Conservation (phyloP, 1,284 basidiomycete species). For the Malassezia globosa region DNA sequence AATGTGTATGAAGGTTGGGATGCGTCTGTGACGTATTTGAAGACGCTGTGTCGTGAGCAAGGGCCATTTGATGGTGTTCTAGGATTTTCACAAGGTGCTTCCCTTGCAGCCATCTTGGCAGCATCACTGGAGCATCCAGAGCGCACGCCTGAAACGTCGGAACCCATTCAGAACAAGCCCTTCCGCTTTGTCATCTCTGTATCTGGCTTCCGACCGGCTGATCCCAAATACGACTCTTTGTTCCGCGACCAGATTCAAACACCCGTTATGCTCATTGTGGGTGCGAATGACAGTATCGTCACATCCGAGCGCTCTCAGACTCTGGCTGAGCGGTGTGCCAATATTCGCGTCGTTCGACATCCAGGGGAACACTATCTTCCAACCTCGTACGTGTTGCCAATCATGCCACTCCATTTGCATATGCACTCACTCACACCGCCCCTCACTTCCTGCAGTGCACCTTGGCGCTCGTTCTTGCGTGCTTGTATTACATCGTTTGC, state of each 20-base stretch:
- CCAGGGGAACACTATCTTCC: conserved; percentile 43
- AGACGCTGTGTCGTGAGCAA: conserved; percentile 23
- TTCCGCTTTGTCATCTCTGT: conserved; percentile 39
- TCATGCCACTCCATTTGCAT: too few relatives aligned
- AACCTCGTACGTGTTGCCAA: conserved; percentile 25
- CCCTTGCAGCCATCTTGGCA: conserved; percentile 31
- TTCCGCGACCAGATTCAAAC: conserved; percentile 31
- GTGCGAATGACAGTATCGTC: conserved; percentile 16
- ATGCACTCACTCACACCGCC: too few relatives aligned
- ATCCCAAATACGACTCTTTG: conserved; percentile 24
- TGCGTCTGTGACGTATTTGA: conserved; percentile 30
- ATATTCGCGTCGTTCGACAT: conserved; percentile 38
- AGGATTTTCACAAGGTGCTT: conserved; percentile 41
- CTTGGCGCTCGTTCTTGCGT: conserved; percentile 42
- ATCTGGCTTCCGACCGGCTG: conserved; percentile 37
- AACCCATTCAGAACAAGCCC: conserved; percentile 22
- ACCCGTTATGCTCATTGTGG: conserved; percentile 34
- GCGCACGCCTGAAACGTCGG: conserved; percentile 21
- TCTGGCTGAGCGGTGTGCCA: conserved; percentile 25
- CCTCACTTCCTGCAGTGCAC: conserved; percentile 20
- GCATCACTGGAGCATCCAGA: conserved; percentile 37
- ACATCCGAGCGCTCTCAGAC: conserved; percentile 26
- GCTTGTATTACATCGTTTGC: conserved; percentile 32
- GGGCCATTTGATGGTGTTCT: conserved; percentile 43
- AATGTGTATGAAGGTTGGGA: conserved; percentile 34